Percentiles rank a stretch among this genome's conserved stretches.
Evolutionary conservation across 2,329 filamentous ascomycete species (phyloP).

Genomic region (Nannizziopsis barbatae): DNA sequence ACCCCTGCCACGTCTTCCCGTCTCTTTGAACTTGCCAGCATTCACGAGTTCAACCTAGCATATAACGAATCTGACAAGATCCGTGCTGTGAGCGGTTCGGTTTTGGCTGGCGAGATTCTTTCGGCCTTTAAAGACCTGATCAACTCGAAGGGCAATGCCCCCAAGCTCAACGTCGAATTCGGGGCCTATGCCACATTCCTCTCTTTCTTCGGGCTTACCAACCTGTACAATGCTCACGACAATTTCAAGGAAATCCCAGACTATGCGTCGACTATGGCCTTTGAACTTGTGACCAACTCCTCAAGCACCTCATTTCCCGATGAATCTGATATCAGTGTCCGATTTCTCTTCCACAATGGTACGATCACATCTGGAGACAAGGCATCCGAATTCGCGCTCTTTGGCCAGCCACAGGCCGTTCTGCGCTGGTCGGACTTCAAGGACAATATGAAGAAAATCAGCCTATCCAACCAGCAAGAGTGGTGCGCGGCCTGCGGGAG

Average conservation of each 20-base stretch:
- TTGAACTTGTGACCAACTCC: conserved; percentile 56
- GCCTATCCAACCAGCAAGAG: conserved; percentile 50
- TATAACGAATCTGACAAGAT: conserved; percentile 53
- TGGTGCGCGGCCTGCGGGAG: conserved; percentile 70
- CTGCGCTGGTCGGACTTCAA: conserved; percentile 62
- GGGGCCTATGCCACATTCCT: conserved; percentile 52
- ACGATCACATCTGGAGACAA: conserved; percentile 34
- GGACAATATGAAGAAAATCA: conserved; percentile 51
- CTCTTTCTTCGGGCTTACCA: conserved; percentile 50
- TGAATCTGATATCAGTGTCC: conserved; percentile 43
- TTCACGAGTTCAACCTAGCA: conserved; percentile 70
- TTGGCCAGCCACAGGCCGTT: conserved; percentile 44
- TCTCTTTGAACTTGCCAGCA: conserved; percentile 62
- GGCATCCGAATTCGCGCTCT: conserved; percentile 48
- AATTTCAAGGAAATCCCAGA: conserved; percentile 70
- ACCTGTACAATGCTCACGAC: conserved; percentile 39
- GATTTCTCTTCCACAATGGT: conserved; percentile 54
- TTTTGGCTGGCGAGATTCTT: conserved; percentile 53
- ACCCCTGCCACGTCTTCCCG: conserved; percentile 49
- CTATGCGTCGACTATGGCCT: conserved; percentile 70
- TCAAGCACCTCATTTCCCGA: conserved; percentile 33
- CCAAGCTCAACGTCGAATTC: conserved; percentile 45
- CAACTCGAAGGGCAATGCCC: conserved; percentile 24
- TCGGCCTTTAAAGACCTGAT: conserved; percentile 36
- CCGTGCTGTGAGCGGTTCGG: conserved; percentile 46